Conservation (phyloP, 1,139 yeast species). For the Blastobotrys indianensis region DNA sequence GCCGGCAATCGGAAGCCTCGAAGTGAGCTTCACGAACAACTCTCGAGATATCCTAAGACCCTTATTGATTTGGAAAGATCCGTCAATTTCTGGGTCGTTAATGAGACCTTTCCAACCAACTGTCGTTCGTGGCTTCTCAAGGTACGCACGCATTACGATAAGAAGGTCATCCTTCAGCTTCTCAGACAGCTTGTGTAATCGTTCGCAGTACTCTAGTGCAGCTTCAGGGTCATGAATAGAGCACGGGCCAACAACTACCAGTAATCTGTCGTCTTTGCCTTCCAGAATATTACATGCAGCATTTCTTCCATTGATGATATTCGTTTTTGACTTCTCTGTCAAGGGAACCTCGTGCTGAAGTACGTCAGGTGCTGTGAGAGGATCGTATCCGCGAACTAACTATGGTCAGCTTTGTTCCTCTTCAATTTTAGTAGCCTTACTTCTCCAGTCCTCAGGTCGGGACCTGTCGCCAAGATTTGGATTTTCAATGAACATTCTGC, state of each 20-base stretch:
- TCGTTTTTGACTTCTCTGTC: constrained; percentile 50
- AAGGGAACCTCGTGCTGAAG: constrained; percentile 86
- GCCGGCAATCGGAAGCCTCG: constrained; percentile 83
- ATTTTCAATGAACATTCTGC: constrained; percentile 72
- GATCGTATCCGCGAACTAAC: constrained; percentile 81
- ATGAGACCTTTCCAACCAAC: constrained; percentile 99
- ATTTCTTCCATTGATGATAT: constrained; percentile 70
- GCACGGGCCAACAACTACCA: constrained; percentile 92
- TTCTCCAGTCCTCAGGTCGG: constrained; percentile 83
- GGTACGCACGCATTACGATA: constrained; percentile 93
- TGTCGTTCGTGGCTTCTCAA: constrained; percentile 97
- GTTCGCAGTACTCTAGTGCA: constrained; percentile 79
- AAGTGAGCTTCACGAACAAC: constrained; percentile 77
- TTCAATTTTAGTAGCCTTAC: constrained; percentile 26
- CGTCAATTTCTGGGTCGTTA: constrained; percentile 95
- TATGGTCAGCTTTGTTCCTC: neutral
- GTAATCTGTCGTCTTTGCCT: constrained; percentile 73
- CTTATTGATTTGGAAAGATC: constrained; percentile 88
- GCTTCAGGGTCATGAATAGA: constrained; percentile 93
- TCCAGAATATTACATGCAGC: constrained; percentile 65
- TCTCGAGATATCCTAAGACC: constrained; percentile 87
- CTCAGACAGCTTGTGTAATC: constrained; percentile 54
- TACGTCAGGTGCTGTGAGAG: constrained; percentile 89
- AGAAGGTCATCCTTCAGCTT: constrained; percentile 67
- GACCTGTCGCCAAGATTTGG: constrained; percentile 47